Conservation (phyloP, 1,139 yeast genomes). For the Saccharomycopsis hybrid region DNA sequence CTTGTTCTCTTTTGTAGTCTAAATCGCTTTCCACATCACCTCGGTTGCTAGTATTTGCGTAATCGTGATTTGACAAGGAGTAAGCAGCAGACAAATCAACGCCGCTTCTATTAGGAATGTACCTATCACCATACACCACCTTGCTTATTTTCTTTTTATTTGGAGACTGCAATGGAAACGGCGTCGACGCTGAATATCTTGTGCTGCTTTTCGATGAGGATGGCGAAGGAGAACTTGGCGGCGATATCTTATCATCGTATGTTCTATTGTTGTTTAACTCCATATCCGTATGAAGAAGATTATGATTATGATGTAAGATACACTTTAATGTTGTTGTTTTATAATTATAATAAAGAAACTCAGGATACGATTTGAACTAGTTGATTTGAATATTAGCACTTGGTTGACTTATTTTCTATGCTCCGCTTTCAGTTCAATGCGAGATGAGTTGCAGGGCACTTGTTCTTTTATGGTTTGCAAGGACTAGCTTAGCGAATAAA, state of each 20-base stretch:
- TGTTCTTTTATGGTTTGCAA: too few species aligned
- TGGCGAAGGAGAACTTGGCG: constrained; percentile 12
- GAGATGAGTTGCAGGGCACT: too few species aligned
- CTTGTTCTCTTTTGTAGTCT: constrained; percentile 64
- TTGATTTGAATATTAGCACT: too few species aligned
- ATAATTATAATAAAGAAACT: too few species aligned
- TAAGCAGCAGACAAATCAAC: constrained; percentile 86
- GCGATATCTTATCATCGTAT: constrained; percentile 10
- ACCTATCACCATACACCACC: constrained; percentile 62
- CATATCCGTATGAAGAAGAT: background rate
- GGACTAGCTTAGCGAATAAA: too few species aligned
- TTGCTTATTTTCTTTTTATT: constrained; percentile 5
- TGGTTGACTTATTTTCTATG: too few species aligned
- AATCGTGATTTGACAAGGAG: constrained; percentile 48
- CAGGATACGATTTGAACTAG: too few species aligned
- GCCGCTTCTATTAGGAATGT: constrained; percentile 81
- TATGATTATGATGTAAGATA: too few species aligned
- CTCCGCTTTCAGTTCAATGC: too few species aligned
- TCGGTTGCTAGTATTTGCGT: constrained; percentile 23
- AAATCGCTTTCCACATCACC: constrained; percentile 48
- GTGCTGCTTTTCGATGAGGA: constrained; percentile 4
- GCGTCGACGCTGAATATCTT: background rate
- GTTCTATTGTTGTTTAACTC: constrained; percentile 8
- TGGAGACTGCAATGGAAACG: constrained; percentile 12
- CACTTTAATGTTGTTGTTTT: too few species aligned